Conservation (phyloP, 306 rosid species). For the Quercus aquifolioides region DNA sequence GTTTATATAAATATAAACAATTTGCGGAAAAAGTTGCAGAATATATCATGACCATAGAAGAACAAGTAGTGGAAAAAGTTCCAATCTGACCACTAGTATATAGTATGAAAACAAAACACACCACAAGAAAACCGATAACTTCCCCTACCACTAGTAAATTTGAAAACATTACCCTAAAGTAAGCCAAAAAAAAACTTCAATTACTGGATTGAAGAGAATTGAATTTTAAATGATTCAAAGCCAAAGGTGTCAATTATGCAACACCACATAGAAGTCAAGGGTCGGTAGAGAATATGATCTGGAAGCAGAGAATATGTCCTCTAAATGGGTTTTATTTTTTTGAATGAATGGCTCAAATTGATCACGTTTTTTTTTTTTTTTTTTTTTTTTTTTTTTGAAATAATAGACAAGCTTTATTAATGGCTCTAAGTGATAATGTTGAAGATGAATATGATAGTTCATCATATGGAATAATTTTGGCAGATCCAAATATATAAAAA, state of each 20-base stretch:
- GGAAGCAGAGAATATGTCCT: constrained; percentile 21
- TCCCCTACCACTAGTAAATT: neutral
- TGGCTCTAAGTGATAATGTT: neutral
- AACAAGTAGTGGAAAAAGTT: no score
- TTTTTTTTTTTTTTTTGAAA: no score
- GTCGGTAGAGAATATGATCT: constrained; percentile 13
- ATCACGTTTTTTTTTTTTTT: no score
- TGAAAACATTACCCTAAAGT: neutral
- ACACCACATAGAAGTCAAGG: neutral
- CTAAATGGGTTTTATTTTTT: no score
- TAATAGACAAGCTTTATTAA: no score
- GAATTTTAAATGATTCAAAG: neutral
- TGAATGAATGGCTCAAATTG: no score
- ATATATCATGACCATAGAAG: no score
- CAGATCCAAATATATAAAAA: constrained; percentile 15
- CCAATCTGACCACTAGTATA: no score
- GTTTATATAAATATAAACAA: no score
- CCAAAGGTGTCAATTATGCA: neutral
- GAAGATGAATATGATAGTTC: constrained; percentile 18
- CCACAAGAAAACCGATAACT: neutral
- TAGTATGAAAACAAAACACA: no score
- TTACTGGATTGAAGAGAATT: neutral
- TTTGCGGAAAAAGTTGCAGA: no score
- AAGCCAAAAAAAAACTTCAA: neutral
- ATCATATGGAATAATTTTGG: neutral